These are phyloP conservation scores for Alternaria alternata DNA, from an alignment of 2,329 filamentous ascomycete species.

Conservation along the genomic window DNA sequence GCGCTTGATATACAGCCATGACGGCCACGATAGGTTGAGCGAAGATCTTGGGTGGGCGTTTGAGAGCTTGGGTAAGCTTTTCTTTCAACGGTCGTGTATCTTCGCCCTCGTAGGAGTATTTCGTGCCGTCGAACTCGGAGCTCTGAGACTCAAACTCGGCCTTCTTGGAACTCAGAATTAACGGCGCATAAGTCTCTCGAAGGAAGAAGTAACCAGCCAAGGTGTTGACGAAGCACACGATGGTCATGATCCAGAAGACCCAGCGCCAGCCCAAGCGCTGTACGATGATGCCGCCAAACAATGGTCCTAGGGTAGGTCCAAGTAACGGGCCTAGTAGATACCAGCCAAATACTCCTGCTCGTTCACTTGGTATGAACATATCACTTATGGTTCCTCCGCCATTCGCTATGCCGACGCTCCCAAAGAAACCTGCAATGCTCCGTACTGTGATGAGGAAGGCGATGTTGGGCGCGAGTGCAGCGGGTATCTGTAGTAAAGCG, in stretches of 20 bases:
- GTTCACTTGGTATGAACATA: slow-evolving; percentile 58
- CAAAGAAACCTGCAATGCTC: slow-evolving; percentile 60
- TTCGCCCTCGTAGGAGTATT: slow-evolving; percentile 55
- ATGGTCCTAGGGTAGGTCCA: slow-evolving; percentile 53
- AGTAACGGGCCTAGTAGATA: slow-evolving; percentile 56
- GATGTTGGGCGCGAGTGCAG: slow-evolving; percentile 59
- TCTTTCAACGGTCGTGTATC: slow-evolving; percentile 49
- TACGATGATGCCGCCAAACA: slow-evolving; percentile 57
- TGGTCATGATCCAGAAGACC: slow-evolving; percentile 58
- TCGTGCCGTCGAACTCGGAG: slow-evolving; percentile 31
- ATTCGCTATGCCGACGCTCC: slow-evolving; percentile 60
- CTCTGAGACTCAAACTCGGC: slow-evolving; percentile 43
- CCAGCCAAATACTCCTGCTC: slow-evolving; percentile 58
- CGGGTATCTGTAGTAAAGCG: slow-evolving; percentile 57
- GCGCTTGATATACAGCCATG: slow-evolving; percentile 57
- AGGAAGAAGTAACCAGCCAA: slow-evolving; percentile 55
- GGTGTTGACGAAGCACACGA: slow-evolving; percentile 54
- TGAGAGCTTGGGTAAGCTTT: slow-evolving; percentile 51
- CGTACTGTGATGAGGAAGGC: slow-evolving; percentile 55
- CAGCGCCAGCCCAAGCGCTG: slow-evolving; percentile 57
- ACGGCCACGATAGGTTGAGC: slow-evolving; percentile 57
- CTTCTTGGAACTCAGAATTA: slow-evolving; percentile 51
- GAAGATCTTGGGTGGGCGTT: slow-evolving; percentile 54
- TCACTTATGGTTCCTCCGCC: slow-evolving; percentile 62
- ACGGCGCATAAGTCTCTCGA: slow-evolving; percentile 56